Percentiles rank a stretch among this genome's conserved stretches.
phyloP scores from a whole-genome alignment of 2,329 filamentous ascomycete species.

The Aspergillus bombycis region DNA sequence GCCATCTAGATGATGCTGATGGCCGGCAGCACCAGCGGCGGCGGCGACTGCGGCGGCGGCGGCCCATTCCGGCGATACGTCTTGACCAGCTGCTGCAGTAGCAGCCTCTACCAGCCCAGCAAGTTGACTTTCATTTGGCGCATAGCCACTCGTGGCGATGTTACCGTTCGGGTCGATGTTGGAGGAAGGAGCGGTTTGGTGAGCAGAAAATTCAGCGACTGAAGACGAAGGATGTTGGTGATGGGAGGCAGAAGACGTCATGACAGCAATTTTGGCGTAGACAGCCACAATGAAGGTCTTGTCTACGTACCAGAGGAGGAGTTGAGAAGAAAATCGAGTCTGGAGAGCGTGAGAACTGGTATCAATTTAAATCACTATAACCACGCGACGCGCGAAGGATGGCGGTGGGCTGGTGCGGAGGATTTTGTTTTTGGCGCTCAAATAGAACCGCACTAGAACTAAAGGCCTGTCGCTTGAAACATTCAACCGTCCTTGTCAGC shows the following conservation, averaged over 20 bases:
- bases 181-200: conserved; percentile 28
- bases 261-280: conserved; percentile 13
- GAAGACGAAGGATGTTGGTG: conserved; percentile 35
- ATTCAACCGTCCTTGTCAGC: background rate
- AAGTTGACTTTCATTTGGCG: conserved; percentile 47
- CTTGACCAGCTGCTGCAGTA: conserved; percentile 47
- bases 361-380: background rate
- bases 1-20: conserved; percentile 44
- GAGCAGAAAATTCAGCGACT: conserved; percentile 30
- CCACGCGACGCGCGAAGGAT: background rate
- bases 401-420: background rate
- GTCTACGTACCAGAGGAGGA: background rate
- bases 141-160: conserved; percentile 33
- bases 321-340: background rate
- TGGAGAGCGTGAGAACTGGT: background rate
- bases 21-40: conserved; percentile 50
- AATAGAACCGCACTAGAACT: background rate
- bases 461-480: background rate
- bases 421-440: background rate
- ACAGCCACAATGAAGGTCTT: background rate
- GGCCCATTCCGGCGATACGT: conserved; percentile 42
- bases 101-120: conserved; percentile 51
- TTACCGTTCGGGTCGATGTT: conserved; percentile 37
- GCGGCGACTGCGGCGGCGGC: conserved; percentile 50
- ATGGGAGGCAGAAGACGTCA: conserved; percentile 34